Percentiles rank a stretch among this genome's conserved stretches.
phyloP scores from a whole-genome alignment of 768 basidiomycete genomes.

The Fistulinella prunicolor region DNA sequence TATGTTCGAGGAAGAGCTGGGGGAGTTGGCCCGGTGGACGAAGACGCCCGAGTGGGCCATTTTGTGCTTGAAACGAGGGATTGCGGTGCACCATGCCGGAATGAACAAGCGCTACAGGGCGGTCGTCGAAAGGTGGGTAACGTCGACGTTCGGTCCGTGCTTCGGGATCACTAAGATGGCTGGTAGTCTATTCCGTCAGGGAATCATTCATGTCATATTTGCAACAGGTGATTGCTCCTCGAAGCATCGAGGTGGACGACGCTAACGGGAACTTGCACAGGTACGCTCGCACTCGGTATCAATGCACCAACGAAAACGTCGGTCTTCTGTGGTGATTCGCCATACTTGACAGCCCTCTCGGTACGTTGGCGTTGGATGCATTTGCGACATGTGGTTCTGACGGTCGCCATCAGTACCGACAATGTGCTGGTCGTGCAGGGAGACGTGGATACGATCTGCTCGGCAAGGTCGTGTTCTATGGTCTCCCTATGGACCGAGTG shows the following conservation, averaged over 20 bases:
- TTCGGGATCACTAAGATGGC: background rate
- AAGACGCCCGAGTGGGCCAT: conserved; percentile 43
- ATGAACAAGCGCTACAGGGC: conserved; percentile 62
- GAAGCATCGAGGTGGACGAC: background rate
- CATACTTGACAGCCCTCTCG: conserved; percentile 58
- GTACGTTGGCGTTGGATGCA: conserved; percentile 30
- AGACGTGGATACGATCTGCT: conserved; percentile 67
- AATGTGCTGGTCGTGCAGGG: conserved; percentile 72
- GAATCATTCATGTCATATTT: conserved; percentile 62
- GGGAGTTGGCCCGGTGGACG: conserved; percentile 33
- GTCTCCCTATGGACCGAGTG: conserved; percentile 58
- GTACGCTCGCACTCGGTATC: conserved; percentile 70
- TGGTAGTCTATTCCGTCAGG: conserved; percentile 49
- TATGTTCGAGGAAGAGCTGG: conserved; percentile 50
- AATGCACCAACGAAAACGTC: conserved; percentile 70
- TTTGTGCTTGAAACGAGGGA: conserved; percentile 51
- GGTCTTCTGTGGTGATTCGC: conserved; percentile 62
- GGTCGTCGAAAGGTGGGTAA: conserved; percentile 51
- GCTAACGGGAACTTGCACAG: conserved; percentile 27
- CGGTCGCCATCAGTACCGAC: conserved; percentile 50
- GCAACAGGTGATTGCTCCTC: conserved; percentile 47
- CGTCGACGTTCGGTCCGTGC: background rate
- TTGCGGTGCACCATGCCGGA: conserved; percentile 68
- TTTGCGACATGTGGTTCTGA: conserved; percentile 1
- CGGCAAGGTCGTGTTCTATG: conserved; percentile 73